Evolutionary conservation across 2,329 filamentous ascomycete species (phyloP).

Genomic region (Microcera coccophila): DNA sequence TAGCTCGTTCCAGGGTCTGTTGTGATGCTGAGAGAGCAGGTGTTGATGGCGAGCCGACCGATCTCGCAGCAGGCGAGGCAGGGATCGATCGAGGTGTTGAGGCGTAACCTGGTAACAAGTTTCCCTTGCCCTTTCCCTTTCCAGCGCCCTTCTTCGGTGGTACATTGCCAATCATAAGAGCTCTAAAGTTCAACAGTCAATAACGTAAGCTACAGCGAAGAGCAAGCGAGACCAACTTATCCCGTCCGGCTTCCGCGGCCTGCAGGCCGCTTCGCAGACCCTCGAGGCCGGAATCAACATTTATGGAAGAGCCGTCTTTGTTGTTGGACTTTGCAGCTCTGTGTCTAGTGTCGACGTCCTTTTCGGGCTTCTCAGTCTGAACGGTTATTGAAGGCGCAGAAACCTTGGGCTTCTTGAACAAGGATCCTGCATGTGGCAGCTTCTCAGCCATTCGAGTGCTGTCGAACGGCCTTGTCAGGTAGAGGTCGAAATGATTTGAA

Average conservation of each 20-base stretch:
- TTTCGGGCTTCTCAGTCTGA: constrained; percentile 31
- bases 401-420: constrained; percentile 43
- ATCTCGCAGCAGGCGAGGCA: constrained; percentile 53
- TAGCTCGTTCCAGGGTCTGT: constrained; percentile 49
- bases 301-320: constrained; percentile 38
- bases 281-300: constrained; percentile 48
- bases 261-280: constrained; percentile 43
- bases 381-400: constrained; percentile 15
- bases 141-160: constrained; percentile 29
- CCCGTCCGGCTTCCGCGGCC: constrained; percentile 33
- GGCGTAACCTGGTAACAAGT: constrained; percentile 39
- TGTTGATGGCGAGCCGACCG: constrained; percentile 51
- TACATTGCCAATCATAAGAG: constrained; percentile 34
- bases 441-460: constrained; percentile 44
- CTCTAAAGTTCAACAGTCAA: constrained; percentile 29
- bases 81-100: constrained; percentile 42
- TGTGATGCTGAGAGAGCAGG: constrained; percentile 49
- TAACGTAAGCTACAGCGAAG: constrained; percentile 12
- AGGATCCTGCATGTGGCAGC: constrained; percentile 49
- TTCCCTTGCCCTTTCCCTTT: constrained; percentile 43
- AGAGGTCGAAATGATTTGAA: constrained; percentile 53
- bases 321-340: constrained; percentile 27
- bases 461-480: constrained; percentile 50
- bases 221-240: constrained; percentile 31
- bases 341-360: constrained; percentile 27